These are phyloP conservation scores for Aureobasidium sp. DNA, from an alignment of 2,329 filamentous ascomycete species.

Conservation along the genomic window DNA sequence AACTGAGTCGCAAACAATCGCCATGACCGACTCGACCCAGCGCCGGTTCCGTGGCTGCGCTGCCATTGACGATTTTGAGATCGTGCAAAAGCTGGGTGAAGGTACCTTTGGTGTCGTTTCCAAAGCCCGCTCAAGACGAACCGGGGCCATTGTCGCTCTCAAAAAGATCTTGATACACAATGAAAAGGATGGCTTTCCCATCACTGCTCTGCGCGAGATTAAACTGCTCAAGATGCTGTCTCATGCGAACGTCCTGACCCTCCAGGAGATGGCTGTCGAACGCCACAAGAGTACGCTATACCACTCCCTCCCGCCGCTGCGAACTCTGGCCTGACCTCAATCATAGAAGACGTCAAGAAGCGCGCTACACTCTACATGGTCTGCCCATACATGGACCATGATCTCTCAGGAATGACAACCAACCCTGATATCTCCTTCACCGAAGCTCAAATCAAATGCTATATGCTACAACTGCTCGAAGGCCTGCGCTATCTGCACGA, in stretches of 20 bases:
- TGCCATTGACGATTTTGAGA: slow-evolving; percentile 69
- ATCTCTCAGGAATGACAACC: slow-evolving; percentile 92
- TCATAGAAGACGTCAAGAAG: slow-evolving; percentile 40
- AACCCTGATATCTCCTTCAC: slow-evolving; percentile 86
- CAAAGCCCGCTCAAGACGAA: slow-evolving; percentile 71
- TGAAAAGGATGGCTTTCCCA: slow-evolving; percentile 99
- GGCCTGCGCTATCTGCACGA: slow-evolving; percentile 68
- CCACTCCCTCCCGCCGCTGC: neutral
- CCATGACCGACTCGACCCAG: slow-evolving; percentile 40
- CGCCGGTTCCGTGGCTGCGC: slow-evolving; percentile 76
- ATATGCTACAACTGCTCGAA: slow-evolving; percentile 86
- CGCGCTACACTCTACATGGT: slow-evolving; percentile 96
- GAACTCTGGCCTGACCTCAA: neutral
- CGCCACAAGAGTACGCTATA: slow-evolving; percentile 62
- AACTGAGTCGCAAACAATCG: neutral
- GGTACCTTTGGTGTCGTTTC: slow-evolving; percentile 97
- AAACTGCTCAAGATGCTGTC: slow-evolving; percentile 94
- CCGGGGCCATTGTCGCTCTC: slow-evolving; percentile 70
- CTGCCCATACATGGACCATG: slow-evolving; percentile 97
- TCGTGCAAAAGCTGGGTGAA: slow-evolving; percentile 76
- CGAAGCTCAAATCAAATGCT: slow-evolving; percentile 93
- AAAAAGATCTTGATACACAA: slow-evolving; percentile 99
- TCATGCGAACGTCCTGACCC: slow-evolving; percentile 75
- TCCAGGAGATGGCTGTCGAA: slow-evolving; percentile 97
- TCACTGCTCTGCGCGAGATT: slow-evolving; percentile 93